Percentiles rank a stretch among this genome's conserved stretches.
These are phyloP conservation scores for Lipomyces yamadae DNA, from an alignment of 805 yeast genomes.

Conservation along the genomic window DNA sequence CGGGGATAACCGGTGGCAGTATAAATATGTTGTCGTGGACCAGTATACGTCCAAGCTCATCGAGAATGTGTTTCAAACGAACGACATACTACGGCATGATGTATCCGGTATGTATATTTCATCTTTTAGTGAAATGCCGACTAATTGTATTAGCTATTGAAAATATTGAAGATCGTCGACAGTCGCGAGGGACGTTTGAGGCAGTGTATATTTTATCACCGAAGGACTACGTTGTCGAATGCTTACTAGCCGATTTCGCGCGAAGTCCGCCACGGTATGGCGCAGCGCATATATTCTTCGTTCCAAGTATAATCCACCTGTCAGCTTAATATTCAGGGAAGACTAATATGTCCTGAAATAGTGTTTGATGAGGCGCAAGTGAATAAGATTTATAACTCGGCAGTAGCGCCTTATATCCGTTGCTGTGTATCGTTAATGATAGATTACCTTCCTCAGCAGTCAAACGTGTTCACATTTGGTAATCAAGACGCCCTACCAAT, in stretches of 20 bases:
- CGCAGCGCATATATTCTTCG: conserved; percentile 71
- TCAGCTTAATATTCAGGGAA: conserved; percentile 39
- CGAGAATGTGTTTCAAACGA: conserved; percentile 42
- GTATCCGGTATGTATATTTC: conserved; percentile 26
- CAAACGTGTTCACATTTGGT: conserved; percentile 72
- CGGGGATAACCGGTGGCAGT: conserved; percentile 22
- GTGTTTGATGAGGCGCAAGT: conserved; percentile 31
- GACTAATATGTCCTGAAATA: conserved; percentile 9
- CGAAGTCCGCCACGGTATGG: conserved; percentile 73
- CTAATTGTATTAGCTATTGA: conserved; percentile 55
- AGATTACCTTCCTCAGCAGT: conserved; percentile 67
- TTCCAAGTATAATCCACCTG: conserved; percentile 56
- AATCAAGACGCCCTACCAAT: conserved; percentile 65
- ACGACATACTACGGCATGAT: conserved; percentile 27
- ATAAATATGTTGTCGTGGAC: conserved; percentile 62
- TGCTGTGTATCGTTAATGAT: conserved; percentile 53
- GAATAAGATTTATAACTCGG: conserved; percentile 39
- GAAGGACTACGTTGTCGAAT: conserved; percentile 66
- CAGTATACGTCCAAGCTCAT: conserved; percentile 57
- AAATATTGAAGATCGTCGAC: conserved; percentile 63
- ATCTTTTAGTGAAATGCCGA: background rate
- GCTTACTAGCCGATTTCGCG: conserved; percentile 75
- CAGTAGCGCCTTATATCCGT: conserved; percentile 40
- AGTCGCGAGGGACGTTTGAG: conserved; percentile 66
- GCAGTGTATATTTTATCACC: conserved; percentile 84